Evolutionary conservation across 2,329 filamentous ascomycete genomes (phyloP), one percentile per base, ranked within the genome.

Genomic region (Pseudomassariella vexata): DNA sequence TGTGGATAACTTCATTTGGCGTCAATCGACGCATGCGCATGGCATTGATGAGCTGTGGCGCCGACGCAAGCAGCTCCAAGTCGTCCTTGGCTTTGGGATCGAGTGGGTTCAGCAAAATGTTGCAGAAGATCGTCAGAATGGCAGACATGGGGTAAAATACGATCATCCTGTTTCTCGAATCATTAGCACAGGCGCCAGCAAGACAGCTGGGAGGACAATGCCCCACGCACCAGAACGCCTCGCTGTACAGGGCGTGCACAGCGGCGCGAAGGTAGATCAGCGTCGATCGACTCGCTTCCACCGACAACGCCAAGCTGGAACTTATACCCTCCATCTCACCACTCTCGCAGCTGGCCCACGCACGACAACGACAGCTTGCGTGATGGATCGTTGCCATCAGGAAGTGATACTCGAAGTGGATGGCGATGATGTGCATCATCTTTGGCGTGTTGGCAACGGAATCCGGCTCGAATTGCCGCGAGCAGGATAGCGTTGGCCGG

Each of bases 121-220:
- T 72, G 53, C 67, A 72, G 42, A 77, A 78, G 1, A 78, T 55
- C 1, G 61, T 63, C 31, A 76, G 54, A 11, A 73, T 53, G 1
- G 73, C 72, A 0, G 68, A 66, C 34, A 73, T 65, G 1, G 73
- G 72, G 34, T 77, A 77, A 41, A 73, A 76, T 3, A 73, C 56
- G 5, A 75, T 48, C 10, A 64, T 50, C 70, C 73, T 76, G 16
- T n/a, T 8, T 18, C 18, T 8, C 27, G 30, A 15, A 23, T 34
- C 45, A 46, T 41, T 36, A 27, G 21, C 50, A 48, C 50, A 24
- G 27, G 35, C 38, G n/a, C 34, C 17, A 7, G 32, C 16, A 10
- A 20, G 22, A 15, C 16, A 5, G n/a, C 6, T n/a, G n/a, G n/a
- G n/a, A n/a, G n/a, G n/a, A n/a, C n/a, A n/a, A n/a, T n/a, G n/a